phyloP scores from a whole-genome alignment of 2,329 filamentous ascomycete genomes.

The Thielaviopsis cerberus region DNA sequence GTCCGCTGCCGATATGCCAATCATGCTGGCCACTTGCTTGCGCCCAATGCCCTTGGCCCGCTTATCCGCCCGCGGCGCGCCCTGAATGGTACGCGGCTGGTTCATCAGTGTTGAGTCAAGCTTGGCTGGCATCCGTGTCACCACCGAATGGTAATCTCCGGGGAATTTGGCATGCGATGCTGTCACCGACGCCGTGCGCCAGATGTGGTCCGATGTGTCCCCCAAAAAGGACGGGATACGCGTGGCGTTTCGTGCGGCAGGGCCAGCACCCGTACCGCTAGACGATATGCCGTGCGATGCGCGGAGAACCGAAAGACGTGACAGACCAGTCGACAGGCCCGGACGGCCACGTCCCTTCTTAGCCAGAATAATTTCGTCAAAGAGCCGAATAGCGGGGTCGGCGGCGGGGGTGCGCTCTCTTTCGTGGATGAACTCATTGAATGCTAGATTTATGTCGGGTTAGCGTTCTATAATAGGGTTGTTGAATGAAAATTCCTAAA shows the following conservation, averaged over 20 bases:
- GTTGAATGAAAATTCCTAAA: background rate
- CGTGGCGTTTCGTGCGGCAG: conserved; percentile 15
- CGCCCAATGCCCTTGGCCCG: conserved; percentile 31
- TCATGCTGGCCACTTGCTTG: conserved; percentile 36
- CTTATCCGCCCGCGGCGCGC: conserved; percentile 49
- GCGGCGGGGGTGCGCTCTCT: conserved; percentile 47
- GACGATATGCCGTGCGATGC: conserved; percentile 28
- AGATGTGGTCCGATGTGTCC: conserved; percentile 61
- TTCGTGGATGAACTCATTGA: conserved; percentile 74
- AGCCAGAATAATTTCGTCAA: conserved; percentile 68
- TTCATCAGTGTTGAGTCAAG: conserved; percentile 78
- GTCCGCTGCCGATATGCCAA: conserved; percentile 24
- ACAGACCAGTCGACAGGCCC: conserved; percentile 45
- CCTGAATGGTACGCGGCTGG: conserved; percentile 76
- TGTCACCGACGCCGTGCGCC: conserved; percentile 48
- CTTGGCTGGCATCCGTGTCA: conserved; percentile 56
- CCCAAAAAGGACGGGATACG: conserved; percentile 43
- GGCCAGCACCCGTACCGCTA: conserved; percentile 13
- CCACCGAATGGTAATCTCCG: conserved; percentile 41
- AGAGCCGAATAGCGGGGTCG: conserved; percentile 52
- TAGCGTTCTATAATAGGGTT: background rate
- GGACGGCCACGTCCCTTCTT: conserved; percentile 52
- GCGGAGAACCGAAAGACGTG: conserved; percentile 40
- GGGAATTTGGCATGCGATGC: conserved; percentile 42
- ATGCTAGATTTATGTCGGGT: conserved; percentile 19